Conservation (phyloP, 2,329 filamentous ascomycete species). For the Berkeleyomyces basicola region DNA sequence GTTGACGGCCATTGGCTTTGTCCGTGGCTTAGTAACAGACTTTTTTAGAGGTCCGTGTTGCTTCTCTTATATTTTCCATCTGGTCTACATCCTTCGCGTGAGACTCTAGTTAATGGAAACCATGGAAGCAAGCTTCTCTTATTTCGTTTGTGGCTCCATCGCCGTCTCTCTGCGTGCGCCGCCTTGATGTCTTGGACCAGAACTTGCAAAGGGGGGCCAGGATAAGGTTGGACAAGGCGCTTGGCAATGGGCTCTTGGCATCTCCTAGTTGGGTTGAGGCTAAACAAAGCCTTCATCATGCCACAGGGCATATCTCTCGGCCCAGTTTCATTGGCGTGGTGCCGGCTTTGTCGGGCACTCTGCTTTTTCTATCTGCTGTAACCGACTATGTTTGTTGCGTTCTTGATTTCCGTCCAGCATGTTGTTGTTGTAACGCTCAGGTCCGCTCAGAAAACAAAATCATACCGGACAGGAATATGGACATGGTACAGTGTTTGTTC, state of each 20-base stretch:
- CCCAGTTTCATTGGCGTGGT: neutral
- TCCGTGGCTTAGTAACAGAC: neutral
- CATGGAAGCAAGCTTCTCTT: neutral
- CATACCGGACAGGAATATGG: neutral
- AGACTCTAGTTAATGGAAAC: neutral
- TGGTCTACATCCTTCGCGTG: neutral
- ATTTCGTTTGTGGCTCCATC: neutral
- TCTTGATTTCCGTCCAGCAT: too few species aligned
- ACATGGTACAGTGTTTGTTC: neutral
- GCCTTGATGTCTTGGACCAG: neutral
- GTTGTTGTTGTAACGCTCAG: too few species aligned
- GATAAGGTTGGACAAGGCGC: neutral
- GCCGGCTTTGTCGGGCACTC: neutral
- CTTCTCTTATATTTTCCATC: neutral
- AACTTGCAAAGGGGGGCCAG: neutral
- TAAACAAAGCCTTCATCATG: neutral
- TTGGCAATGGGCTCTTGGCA: neutral
- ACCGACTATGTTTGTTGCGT: too few species aligned
- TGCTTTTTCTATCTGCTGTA: neutral
- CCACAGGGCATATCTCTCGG: neutral
- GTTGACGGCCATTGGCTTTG: too few species aligned
- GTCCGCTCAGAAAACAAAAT: neutral
- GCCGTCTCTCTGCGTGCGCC: neutral
- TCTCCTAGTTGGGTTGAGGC: neutral
- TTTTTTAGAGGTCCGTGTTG: neutral